Conservation (phyloP, 805 yeast genomes). For the Ogataea corticis region DNA sequence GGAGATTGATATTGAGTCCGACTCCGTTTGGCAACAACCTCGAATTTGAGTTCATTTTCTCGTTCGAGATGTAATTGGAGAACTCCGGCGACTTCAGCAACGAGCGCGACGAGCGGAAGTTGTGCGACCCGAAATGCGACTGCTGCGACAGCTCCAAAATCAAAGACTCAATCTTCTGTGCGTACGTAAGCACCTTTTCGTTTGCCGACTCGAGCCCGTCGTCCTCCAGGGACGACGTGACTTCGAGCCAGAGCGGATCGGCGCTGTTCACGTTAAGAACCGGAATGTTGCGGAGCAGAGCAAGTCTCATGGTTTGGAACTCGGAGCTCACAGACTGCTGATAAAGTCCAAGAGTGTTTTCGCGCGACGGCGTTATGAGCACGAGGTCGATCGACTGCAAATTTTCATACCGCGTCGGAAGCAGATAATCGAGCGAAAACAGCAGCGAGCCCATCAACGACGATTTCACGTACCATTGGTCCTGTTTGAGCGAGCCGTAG, state of each 20-base stretch:
- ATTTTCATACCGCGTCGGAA: constrained; percentile 41
- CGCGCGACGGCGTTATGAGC: constrained; percentile 48
- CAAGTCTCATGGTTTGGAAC: constrained; percentile 23
- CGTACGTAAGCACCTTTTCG: constrained; percentile 10
- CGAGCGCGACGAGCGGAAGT: constrained; percentile 23
- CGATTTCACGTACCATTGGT: constrained; percentile 50
- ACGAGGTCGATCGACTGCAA: constrained; percentile 42
- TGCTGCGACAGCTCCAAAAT: constrained; percentile 8
- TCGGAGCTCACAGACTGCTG: constrained; percentile 20
- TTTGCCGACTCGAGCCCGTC: constrained; percentile 16
- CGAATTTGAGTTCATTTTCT: constrained; percentile 10
- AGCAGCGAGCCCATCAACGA: constrained; percentile 45
- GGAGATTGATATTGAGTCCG: constrained; percentile 49
- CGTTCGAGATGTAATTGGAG: constrained; percentile 10
- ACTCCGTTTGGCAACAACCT: constrained; percentile 46
- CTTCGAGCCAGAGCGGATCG: constrained; percentile 3
- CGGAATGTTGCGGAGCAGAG: constrained; percentile 26
- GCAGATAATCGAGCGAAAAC: constrained; percentile 43
- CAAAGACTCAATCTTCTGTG: constrained; percentile 16
- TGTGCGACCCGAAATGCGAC: constrained; percentile 18
- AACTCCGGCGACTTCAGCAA: constrained; percentile 5
- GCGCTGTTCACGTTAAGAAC: constrained; percentile 22
- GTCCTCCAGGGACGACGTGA: constrained; percentile 9
- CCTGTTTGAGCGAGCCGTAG: constrained; percentile 15
- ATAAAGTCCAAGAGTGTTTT: constrained; percentile 41